phyloP scores from a whole-genome alignment of 2,329 filamentous ascomycete genomes.

The Fusarium palustre region DNA sequence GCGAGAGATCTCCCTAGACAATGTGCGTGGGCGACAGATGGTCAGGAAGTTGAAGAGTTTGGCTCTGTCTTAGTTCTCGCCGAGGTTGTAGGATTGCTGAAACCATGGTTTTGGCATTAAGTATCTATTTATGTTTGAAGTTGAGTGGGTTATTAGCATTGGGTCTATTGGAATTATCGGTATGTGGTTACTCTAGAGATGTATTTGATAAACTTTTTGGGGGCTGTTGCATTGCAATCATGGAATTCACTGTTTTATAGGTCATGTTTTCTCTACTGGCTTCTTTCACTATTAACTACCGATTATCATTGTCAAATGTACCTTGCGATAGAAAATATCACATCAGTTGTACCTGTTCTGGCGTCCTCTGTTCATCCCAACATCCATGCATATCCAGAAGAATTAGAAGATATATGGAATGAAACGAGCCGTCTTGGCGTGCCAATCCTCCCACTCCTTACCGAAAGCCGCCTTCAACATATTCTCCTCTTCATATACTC shows the following conservation, averaged over 20 bases:
- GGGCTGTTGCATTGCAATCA: neutral
- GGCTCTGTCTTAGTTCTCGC: neutral
- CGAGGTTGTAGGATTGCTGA: neutral
- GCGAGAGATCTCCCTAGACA: neutral
- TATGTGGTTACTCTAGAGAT: neutral
- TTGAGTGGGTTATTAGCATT: neutral
- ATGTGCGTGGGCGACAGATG: neutral
- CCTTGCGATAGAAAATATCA: neutral
- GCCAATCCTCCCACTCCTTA: conserved; percentile 61
- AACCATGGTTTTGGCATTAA: neutral
- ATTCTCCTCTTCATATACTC: conserved; percentile 62
- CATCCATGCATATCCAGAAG: neutral
- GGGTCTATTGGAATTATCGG: neutral
- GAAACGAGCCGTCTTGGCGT: conserved; percentile 60
- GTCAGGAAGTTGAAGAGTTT: neutral
- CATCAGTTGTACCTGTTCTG: neutral
- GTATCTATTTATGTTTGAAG: neutral
- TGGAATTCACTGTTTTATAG: neutral
- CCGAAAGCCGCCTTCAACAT: conserved; percentile 63
- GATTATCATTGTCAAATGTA: neutral
- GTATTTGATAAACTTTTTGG: neutral
- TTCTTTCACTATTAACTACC: too few relatives aligned
- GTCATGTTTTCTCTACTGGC: too few relatives aligned
- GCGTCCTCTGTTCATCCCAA: neutral
- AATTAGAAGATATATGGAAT: conserved; percentile 52